Base-by-base conservation (phyloP, 2,329 filamentous ascomycete genomes). In the Teratosphaeria destructans region DNA sequence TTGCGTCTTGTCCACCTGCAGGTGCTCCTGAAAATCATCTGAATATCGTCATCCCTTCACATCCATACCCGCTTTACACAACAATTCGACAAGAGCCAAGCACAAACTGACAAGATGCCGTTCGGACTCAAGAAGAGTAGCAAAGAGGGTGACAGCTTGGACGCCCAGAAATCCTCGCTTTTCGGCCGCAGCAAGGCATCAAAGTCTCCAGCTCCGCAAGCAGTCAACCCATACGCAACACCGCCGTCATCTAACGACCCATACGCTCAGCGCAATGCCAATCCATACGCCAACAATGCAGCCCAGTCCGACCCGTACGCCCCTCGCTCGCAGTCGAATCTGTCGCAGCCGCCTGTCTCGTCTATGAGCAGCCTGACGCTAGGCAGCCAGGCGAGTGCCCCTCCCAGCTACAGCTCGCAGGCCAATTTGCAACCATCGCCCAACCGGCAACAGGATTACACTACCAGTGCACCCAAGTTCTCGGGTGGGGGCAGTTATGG, bases 191-290 rank as follows among this genome's bases (percentile, higher is more conserved):
- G 79, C 63, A 79, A 77, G 56, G 77, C 76, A 26, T 69, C 70
- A 65, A 83, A 83, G 70, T 78, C 76, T 58, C 75, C 80, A 32
- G 75, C 78, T 32, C 61, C 66, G 14, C 61, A 66, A 49, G 61
- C 67, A 55, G 74, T 75, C 32, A 82, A 85, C 68, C 83, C 82
- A 27, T 84, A 84, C 65, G 81, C 82, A 52, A 78, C 80, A 55
- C 75, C 80, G 5, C 67, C 69, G 56, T 61, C 68, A 14, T 39
- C 64, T 16, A 72, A 74, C 58, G 81, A 85, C 66, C 78, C 81
- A 37, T 85, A 85, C 67, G 81, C 79, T 57, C 68, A 73, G 53
- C 67, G 68, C 11, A 65, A 65, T 49, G 60, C 68, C 65, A 67
- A 74, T 66, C 62, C 76, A 29, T 72, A 72, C 53, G 66, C 69